Base-by-base conservation (phyloP, 2,329 filamentous ascomycete species). In the Thielaviopsis musarum region DNA sequence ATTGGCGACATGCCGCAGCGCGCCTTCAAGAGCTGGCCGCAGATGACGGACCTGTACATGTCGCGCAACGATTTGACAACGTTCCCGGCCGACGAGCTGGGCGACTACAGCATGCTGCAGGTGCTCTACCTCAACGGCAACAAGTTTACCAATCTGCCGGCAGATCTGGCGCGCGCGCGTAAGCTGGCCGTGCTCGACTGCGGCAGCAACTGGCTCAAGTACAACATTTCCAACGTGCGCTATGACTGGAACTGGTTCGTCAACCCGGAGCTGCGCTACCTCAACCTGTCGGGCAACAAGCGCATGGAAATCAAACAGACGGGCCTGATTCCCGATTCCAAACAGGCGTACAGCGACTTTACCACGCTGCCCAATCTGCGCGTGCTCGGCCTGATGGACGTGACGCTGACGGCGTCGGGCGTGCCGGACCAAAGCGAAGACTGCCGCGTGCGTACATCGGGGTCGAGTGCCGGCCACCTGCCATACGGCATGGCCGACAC, bases 241-340 rank as follows among this genome's bases (percentile, higher is more conserved):
- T 98, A 98, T 69, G 93, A 98, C 69, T 98, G 93, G 93, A 98
- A 98, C 67, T 98, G 93, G 93, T 97, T 97, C 68, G 88, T 93
- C 77, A 98, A 98, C 67, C 88, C 87, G 55, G 94, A 96, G 66
- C 74, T 98, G 64, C 87, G 91, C 63, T 98, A 94, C 68, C 83
- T 98, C 63, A 98, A 97, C 67, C 77, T 98, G 67, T 97, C 91
- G 0, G 93, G 93, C 57, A 98, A 98, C 74, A 96, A 95, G 71
- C 84, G 91, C 56, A 74, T 98, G 38, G 93, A 98, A 71, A 97
- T 98, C 73, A 86, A 86, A 67, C 78, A 81, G 65, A 81, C 82
- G 69, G 73, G 86, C 73, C 78, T 88, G 73, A 71, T 91, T 72
- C 45, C 56, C 4, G 49, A 45, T 6, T 57, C 26, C 4, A 21